phyloP scores from a whole-genome alignment of 768 basidiomycete species.

The Russula sp. region DNA sequence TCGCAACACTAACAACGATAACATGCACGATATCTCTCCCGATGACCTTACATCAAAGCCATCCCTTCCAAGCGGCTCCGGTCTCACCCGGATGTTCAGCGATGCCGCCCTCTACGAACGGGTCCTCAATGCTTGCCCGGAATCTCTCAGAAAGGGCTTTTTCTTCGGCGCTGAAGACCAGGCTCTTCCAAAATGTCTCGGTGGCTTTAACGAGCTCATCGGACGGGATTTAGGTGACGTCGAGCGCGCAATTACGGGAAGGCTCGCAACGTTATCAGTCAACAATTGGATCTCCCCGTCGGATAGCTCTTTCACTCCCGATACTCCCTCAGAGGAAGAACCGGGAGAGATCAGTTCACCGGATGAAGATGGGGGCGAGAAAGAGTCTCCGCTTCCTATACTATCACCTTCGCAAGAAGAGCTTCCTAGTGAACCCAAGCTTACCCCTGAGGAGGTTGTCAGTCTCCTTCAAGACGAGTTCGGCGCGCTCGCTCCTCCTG shows the following conservation, averaged over 20 bases:
- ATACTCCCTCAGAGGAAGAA: background rate
- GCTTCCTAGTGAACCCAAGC: conserved; percentile 30
- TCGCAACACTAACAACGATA: background rate
- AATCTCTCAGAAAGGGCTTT: background rate
- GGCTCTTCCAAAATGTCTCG: conserved; percentile 25
- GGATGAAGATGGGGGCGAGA: conserved; percentile 26
- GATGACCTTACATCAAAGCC: conserved; percentile 1
- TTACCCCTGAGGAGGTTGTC: conserved; percentile 45
- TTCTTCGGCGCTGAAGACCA: background rate
- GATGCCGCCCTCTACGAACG: conserved; percentile 38
- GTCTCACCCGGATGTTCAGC: conserved; percentile 34
- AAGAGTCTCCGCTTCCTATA: background rate
- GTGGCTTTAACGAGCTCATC: conserved; percentile 40
- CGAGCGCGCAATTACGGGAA: conserved; percentile 33
- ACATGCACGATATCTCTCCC: background rate
- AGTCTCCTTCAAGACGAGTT: conserved; percentile 51
- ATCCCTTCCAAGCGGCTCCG: conserved; percentile 10
- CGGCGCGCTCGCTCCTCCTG: conserved; percentile 42
- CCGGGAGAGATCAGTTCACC: conserved; percentile 16
- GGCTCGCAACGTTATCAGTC: conserved; percentile 37
- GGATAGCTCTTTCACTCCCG: conserved; percentile 17
- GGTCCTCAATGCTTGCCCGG: conserved; percentile 27
- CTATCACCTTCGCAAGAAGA: conserved; percentile 14
- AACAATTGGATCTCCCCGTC: conserved; percentile 30
- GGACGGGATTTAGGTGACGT: conserved; percentile 35